phyloP scores from a whole-genome alignment of 768 basidiomycete species.

The Phlebiopsis gigantea region DNA sequence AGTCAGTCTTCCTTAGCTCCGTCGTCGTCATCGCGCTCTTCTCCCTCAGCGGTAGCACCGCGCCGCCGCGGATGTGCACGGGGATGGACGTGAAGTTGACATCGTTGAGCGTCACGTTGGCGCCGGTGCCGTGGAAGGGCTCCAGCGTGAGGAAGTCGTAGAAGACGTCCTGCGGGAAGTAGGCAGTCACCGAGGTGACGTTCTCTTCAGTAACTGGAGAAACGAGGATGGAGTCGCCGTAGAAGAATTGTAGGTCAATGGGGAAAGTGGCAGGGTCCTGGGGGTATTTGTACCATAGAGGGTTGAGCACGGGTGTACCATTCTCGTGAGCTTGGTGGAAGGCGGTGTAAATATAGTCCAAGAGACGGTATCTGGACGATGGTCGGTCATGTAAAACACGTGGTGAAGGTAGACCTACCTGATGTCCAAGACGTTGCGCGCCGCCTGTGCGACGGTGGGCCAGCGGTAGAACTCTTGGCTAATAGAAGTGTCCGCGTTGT shows the following conservation, averaged over 20 bases:
- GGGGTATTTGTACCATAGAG: slow-evolving; percentile 65
- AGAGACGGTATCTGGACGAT: slow-evolving; percentile 49
- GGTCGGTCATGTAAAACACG: not conserved
- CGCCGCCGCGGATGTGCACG: slow-evolving; percentile 56
- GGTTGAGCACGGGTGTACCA: slow-evolving; percentile 63
- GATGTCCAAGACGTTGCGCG: slow-evolving; percentile 54
- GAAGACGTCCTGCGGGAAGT: slow-evolving; percentile 60
- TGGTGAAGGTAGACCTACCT: slow-evolving; percentile 34
- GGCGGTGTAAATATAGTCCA: slow-evolving; percentile 70
- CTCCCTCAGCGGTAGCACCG: slow-evolving; percentile 51
- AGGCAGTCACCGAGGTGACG: slow-evolving; percentile 51
- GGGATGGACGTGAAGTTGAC: slow-evolving; percentile 56
- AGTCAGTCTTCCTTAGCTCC: slow-evolving; percentile 46
- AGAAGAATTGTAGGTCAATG: slow-evolving; percentile 68
- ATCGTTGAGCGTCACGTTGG: slow-evolving; percentile 37
- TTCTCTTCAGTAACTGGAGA: slow-evolving; percentile 63
- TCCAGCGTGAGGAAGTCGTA: slow-evolving; percentile 55
- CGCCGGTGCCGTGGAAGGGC: slow-evolving; percentile 43
- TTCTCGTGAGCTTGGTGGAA: slow-evolving; percentile 53
- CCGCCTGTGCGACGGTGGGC: slow-evolving; percentile 51
- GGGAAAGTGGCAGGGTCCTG: slow-evolving; percentile 51
- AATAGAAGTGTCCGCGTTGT: slow-evolving; percentile 46
- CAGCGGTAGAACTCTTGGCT: slow-evolving; percentile 69
- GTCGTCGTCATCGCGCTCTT: slow-evolving; percentile 57
- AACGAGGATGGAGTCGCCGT: slow-evolving; percentile 59